These are phyloP conservation scores for Neofusicoccum kwambonambiense DNA, from an alignment of 2,329 filamentous ascomycete genomes.

Conservation along the genomic window DNA sequence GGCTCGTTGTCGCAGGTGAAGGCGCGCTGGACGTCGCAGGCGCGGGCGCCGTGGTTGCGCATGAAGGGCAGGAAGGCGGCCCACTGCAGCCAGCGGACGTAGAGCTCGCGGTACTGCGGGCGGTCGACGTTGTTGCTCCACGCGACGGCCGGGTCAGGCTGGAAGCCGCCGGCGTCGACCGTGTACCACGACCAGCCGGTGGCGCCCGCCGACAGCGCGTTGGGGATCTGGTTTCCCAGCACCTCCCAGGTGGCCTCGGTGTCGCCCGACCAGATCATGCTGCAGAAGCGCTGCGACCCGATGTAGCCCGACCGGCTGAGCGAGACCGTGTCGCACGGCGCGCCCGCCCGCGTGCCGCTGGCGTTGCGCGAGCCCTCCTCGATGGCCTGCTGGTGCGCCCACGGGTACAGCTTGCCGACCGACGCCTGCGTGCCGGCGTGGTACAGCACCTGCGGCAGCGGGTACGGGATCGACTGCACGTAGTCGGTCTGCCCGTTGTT, in stretches of 20 bases:
- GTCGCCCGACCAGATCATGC: constrained; percentile 34
- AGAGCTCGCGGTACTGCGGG: constrained; percentile 29
- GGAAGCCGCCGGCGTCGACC: constrained; percentile 31
- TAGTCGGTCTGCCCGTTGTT: constrained; percentile 35
- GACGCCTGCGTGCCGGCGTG: constrained; percentile 30
- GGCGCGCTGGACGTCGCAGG: constrained; percentile 30
- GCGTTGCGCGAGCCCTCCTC: constrained; percentile 31
- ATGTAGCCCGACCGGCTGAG: constrained; percentile 32
- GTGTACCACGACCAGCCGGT: constrained; percentile 34
- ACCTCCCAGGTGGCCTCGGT: constrained; percentile 31
- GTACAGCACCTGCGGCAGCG: constrained; percentile 29
- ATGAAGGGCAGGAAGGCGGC: constrained; percentile 33
- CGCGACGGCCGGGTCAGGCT: constrained; percentile 32
- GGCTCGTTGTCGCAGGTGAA: constrained; percentile 40
- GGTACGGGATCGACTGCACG: constrained; percentile 32
- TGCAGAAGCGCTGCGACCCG: constrained; percentile 32
- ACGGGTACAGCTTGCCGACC: constrained; percentile 32
- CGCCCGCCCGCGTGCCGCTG: constrained; percentile 25
- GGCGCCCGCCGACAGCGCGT: constrained; percentile 27
- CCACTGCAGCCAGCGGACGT: constrained; percentile 34
- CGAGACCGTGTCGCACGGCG: constrained; percentile 27
- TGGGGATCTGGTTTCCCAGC: constrained; percentile 27
- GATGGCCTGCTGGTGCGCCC: constrained; percentile 31
- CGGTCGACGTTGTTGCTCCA: constrained; percentile 36
- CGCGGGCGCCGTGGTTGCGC: constrained; percentile 30